A percentile compares a stretch with the other conserved stretches of the same genome.
Evolutionary conservation across 73 alveolate genomes (phyloP).

Genomic region (Uronychia setigera): DNA sequence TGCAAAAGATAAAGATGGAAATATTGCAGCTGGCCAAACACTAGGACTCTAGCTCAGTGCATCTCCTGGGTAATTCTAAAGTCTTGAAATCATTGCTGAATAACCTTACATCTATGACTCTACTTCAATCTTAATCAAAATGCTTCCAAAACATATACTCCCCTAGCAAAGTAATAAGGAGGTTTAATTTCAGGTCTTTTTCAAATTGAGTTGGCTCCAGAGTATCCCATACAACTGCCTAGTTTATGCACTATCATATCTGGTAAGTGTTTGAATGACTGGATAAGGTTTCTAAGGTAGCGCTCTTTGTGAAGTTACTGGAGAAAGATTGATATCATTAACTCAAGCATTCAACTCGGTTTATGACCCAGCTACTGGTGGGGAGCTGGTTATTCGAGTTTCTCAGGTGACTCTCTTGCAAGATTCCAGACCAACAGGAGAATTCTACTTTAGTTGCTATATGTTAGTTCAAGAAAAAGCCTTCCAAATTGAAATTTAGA

Average conservation of each 20-base stretch:
- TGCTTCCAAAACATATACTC: conserved; percentile 30
- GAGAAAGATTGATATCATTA: not conserved
- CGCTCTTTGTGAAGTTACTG: not conserved
- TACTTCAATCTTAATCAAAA: conserved; percentile 15
- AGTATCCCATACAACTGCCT: not conserved
- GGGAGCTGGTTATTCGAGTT: not conserved
- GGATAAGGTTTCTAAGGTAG: not conserved
- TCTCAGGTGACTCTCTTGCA: not conserved
- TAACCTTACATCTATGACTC: conserved; percentile 3
- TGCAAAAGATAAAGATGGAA: conserved; percentile 11
- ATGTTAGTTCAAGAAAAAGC: not conserved
- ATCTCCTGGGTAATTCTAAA: conserved; percentile 27
- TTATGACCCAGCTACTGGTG: not conserved
- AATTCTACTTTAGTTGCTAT: not conserved
- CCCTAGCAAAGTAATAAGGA: not conserved
- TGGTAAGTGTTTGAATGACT: not conserved
- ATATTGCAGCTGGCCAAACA: conserved; percentile 20
- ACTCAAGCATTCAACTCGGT: not conserved
- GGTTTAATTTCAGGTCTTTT: not conserved
- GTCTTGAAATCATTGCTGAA: conserved; percentile 7
- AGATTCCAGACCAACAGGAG: not conserved
- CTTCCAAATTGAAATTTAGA: not conserved
- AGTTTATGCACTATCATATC: not conserved
- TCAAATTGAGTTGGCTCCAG: not conserved
- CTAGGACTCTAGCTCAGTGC: conserved; percentile 57